phyloP scores from a whole-genome alignment of 768 basidiomycete genomes.

The Mycena metata region DNA sequence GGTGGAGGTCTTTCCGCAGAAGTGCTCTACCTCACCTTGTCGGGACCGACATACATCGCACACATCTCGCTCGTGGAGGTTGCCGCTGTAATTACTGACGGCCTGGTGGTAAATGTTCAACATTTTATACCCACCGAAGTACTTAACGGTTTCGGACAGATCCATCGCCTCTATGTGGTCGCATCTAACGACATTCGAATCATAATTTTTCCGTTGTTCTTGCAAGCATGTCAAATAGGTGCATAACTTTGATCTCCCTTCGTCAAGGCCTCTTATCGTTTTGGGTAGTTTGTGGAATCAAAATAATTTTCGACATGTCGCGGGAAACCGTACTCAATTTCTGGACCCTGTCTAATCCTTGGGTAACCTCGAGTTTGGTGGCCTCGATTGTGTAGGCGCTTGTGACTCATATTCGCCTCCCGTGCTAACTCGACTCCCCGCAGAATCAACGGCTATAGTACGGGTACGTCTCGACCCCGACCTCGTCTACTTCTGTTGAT shows the following conservation, averaged over 20 bases:
- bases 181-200: background rate
- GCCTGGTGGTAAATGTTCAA: background rate
- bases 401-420: too few species aligned
- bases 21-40: constrained; percentile 4
- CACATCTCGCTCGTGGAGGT: constrained; percentile 12
- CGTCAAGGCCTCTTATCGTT: background rate
- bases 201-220: background rate
- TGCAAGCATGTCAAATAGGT: constrained; percentile 1
- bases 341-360: constrained; percentile 11
- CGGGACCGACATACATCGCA: background rate
- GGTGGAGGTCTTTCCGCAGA: constrained; percentile 6
- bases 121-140: background rate
- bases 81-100: constrained; percentile 10
- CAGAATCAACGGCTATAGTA: constrained; percentile 22
- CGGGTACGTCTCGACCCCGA: constrained; percentile 1
- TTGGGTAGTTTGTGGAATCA: constrained; percentile 2
- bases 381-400: constrained; percentile 4
- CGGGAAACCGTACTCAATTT: constrained; percentile 19
- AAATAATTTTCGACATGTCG: constrained; percentile 7
- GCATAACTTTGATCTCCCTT: background rate
- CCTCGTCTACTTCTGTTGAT: background rate
- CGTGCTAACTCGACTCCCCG: background rate
- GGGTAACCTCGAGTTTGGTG: background rate
- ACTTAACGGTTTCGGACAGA: background rate
- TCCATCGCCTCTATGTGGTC: constrained; percentile 15